Conservation (phyloP, 129 eudicot genomes). For the Artemisia tridentata region DNA sequence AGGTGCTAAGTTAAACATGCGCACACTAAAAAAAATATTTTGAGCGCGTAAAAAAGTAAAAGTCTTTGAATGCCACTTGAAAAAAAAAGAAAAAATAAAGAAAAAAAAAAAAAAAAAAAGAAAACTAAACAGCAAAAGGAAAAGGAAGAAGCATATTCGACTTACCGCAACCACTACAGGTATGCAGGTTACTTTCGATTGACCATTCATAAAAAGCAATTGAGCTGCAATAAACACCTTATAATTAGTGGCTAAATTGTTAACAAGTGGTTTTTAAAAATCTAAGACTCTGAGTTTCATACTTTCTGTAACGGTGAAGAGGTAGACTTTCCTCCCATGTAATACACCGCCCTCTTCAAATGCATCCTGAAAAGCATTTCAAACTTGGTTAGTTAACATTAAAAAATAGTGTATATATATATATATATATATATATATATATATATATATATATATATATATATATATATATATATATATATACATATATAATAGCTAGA, state of each 20-base stretch:
- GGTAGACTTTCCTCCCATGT: slow-evolving; percentile 67
- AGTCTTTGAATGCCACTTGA: neutral
- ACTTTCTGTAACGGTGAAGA: slow-evolving; percentile 88
- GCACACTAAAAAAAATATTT: neutral
- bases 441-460: too few species aligned
- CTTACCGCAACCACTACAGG: slow-evolving; percentile 95
- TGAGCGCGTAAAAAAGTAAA: neutral
- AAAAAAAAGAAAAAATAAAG: too few species aligned
- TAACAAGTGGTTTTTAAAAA: neutral
- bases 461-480: too few species aligned
- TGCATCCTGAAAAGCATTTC: slow-evolving; percentile 39
- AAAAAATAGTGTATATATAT: too few species aligned
- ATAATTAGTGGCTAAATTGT: too few species aligned
- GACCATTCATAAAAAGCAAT: slow-evolving; percentile 63
- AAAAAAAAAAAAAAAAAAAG: too few species aligned
- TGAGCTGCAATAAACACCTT: slow-evolving; percentile 63
- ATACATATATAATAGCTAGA: neutral
- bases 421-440: too few species aligned
- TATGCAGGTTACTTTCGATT: slow-evolving; percentile 63
- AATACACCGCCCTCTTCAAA: slow-evolving; percentile 78
- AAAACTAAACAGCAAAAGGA: neutral
- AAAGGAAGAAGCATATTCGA: neutral
- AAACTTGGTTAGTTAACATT: neutral
- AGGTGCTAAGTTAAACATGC: neutral
- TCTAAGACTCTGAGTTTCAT: slow-evolving; percentile 25